These are phyloP conservation scores for Simmondsia chinensis DNA, from an alignment of 148 eudicot genomes.

Conservation along the genomic window DNA sequence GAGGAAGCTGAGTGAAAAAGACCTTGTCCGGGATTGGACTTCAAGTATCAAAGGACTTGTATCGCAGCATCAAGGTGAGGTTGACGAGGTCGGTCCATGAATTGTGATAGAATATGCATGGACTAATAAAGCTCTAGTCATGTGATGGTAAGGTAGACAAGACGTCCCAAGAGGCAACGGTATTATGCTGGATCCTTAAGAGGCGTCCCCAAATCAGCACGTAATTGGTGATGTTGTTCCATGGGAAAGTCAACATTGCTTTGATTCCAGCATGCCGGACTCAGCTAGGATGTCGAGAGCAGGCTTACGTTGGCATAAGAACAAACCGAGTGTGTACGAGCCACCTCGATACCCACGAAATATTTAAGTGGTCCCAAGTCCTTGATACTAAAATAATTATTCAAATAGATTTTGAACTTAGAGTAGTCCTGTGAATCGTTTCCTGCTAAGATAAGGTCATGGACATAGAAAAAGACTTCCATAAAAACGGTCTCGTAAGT, in stretches of 20 bases:
- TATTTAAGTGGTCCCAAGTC: slow-evolving; percentile 1
- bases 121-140: background rate
- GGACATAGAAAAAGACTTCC: background rate
- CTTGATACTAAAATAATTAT: background rate
- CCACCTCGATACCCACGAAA: slow-evolving; percentile 1
- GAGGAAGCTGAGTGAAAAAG: background rate
- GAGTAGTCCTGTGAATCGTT: too few relatives aligned
- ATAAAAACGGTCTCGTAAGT: too few relatives aligned
- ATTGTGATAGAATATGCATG: background rate
- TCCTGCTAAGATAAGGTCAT: background rate
- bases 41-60: background rate
- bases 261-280: background rate
- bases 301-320: slow-evolving; percentile 1
- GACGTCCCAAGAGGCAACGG: background rate
- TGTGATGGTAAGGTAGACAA: slow-evolving; percentile 1
- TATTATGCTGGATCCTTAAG: background rate
- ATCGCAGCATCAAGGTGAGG: slow-evolving; percentile 1
- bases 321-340: background rate
- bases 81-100: background rate
- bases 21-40: background rate
- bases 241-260: too few relatives aligned
- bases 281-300: background rate
- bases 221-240: too few relatives aligned
- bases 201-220: background rate
- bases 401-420: background rate